Base-by-base conservation (phyloP, 2,329 filamentous ascomycete species). In the Beauveria rudraprayagi region DNA sequence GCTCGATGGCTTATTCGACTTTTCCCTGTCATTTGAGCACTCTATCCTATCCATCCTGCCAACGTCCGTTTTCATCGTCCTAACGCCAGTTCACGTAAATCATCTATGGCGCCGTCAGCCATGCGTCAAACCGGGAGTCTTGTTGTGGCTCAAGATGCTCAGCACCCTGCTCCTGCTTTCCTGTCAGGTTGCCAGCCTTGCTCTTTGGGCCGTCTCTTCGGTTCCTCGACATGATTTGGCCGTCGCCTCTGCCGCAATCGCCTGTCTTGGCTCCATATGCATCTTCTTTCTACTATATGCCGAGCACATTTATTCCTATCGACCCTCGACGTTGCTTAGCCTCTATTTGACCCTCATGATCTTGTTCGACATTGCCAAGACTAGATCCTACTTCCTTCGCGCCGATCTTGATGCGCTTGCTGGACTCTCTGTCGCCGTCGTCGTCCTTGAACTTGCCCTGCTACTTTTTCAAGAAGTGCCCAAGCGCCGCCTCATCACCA, bases 371-470 rank as follows among this genome's bases (percentile, higher is more conserved):
- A 63, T 71, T 22, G 70, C 72, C 1, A 65, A 68, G 9, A 63
- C 67, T 1, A 64, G 75, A 30, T 75, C 74, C 0, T 66, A 73
- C 1, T 75, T 71, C 67, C 66, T 76, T 5, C 68, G 73, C 6
- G 62, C 61, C 16, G 61, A 60, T 4, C 62, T 70, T 37, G n/a
- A 51, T 3, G 30, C 60, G 2, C 65, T 75, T 28, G 70, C 68
- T 1, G 60, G 55, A 19, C 60, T 74, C 2, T 71, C 71, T 41
- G 68, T 68, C 0, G 62, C 68, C 0, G 65, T 67, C 0, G 62
- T 74, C 6, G 66, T 47, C 0, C 37, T 67, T 24, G 76, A 74
- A 64, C 54, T 63, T 1, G 8, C 66, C 2, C 63, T 75, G 0
- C 62, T 76, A 6, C 46, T 70, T 0, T 51, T 74, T 1, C 74